These are phyloP conservation scores for Tarenaya hassleriana DNA, from an alignment of 345 rosid species.

Conservation along the genomic window DNA sequence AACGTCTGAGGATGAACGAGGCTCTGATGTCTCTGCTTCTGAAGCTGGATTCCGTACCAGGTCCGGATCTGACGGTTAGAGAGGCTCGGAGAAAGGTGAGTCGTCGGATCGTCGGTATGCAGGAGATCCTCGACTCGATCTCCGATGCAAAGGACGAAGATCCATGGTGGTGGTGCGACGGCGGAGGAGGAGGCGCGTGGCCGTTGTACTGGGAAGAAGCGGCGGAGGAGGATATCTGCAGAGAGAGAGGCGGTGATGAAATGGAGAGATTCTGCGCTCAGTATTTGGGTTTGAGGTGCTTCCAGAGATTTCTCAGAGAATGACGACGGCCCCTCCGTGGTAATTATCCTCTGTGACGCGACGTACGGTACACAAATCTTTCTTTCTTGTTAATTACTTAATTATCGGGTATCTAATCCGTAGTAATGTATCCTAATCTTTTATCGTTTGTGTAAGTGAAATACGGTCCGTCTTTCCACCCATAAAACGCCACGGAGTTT, in stretches of 20 bases:
- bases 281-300: conserved; percentile 78
- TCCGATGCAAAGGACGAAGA: conserved; percentile 32
- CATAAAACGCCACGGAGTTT: no score
- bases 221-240: conserved; percentile 56
- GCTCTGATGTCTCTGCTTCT: conserved; percentile 67
- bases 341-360: conserved; percentile 3
- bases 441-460: no score
- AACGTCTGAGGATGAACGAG: conserved; percentile 76
- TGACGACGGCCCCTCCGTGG: conserved; percentile 12
- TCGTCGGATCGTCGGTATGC: conserved; percentile 74
- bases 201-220: conserved; percentile 46
- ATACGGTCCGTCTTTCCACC: no score
- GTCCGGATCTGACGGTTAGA: conserved; percentile 60
- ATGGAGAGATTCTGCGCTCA: conserved; percentile 80
- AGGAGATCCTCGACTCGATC: conserved; percentile 71
- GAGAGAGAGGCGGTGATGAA: conserved; percentile 74
- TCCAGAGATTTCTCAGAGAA: conserved; percentile 69
- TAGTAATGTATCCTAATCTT: no score
- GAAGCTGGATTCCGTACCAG: conserved; percentile 75
- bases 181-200: conserved; percentile 27
- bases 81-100: conserved; percentile 83
- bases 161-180: conserved; percentile 24
- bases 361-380: not conserved
- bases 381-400: conserved; percentile 3
- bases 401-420: not conserved